Evolutionary conservation across 495 filamentous ascomycete species (phyloP).

Genomic region (Aspergillus carlsbadensis): DNA sequence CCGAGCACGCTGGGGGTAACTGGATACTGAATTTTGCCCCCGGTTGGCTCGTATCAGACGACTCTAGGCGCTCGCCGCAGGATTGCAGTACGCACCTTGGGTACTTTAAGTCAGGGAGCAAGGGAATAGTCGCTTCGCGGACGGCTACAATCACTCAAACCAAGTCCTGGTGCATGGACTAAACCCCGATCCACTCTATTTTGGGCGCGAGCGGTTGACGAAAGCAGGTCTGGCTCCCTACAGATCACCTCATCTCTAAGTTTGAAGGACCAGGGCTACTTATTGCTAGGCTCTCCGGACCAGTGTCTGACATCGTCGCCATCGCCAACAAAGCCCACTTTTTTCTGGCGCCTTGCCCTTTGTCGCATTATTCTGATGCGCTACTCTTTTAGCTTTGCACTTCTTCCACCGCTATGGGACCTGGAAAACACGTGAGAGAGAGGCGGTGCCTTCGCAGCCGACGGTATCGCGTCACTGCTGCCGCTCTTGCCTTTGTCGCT

Average conservation of each 20-base stretch:
- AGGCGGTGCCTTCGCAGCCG: slow-evolving; percentile 30
- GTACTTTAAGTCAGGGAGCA: slow-evolving; percentile 15
- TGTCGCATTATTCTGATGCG: slow-evolving; percentile 18
- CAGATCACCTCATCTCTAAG: slow-evolving; percentile 14
- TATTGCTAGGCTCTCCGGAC: slow-evolving; percentile 21
- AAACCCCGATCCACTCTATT: slow-evolving; percentile 29
- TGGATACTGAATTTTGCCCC: slow-evolving; percentile 12
- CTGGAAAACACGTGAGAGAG: slow-evolving; percentile 39
- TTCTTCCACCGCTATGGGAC: slow-evolving; percentile 20
- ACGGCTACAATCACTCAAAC: slow-evolving; percentile 17
- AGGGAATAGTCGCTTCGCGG: slow-evolving; percentile 6
- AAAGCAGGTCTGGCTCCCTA: slow-evolving; percentile 14
- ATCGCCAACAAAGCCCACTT: slow-evolving; percentile 25
- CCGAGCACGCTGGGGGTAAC: slow-evolving; percentile 13
- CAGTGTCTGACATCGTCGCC: slow-evolving; percentile 14
- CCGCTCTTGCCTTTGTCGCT: slow-evolving; percentile 27
- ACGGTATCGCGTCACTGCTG: slow-evolving; percentile 30
- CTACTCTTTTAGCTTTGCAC: slow-evolving; percentile 14
- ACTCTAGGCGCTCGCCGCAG: slow-evolving; percentile 23
- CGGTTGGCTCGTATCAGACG: slow-evolving; percentile 16
- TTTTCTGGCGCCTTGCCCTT: slow-evolving; percentile 4
- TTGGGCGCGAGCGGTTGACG: slow-evolving; percentile 16
- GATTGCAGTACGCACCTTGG: slow-evolving; percentile 13
- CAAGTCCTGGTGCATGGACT: slow-evolving; percentile 21
- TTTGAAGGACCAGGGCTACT: slow-evolving; percentile 19